A percentile compares a stretch with the other conserved stretches of the same genome.
phyloP scores from a whole-genome alignment of 306 rosid species.

The Begonia peltatifolia region DNA sequence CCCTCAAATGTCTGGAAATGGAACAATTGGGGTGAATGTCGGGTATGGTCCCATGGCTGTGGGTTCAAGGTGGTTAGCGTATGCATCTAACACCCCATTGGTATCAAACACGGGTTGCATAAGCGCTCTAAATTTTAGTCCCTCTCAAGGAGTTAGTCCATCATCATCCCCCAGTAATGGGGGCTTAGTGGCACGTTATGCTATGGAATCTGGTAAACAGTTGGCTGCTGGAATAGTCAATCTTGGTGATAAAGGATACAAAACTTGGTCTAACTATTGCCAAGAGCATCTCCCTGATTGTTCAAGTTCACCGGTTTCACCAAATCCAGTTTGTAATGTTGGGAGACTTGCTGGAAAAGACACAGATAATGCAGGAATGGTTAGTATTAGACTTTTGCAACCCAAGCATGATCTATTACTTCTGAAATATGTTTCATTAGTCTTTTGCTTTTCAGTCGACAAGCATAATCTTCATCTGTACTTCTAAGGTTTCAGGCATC shows the following conservation, averaged over 20 bases:
- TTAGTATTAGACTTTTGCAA: constrained; percentile 14
- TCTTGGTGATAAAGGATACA: constrained; percentile 88
- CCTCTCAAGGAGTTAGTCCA: constrained; percentile 70
- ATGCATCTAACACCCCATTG: constrained; percentile 73
- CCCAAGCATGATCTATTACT: no score
- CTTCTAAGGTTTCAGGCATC: no score
- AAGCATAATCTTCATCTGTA: no score
- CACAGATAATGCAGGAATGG: constrained; percentile 77
- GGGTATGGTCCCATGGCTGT: constrained; percentile 98
- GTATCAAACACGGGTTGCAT: constrained; percentile 56
- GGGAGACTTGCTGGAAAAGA: constrained; percentile 54
- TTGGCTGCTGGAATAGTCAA: constrained; percentile 75
- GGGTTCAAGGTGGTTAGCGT: constrained; percentile 93
- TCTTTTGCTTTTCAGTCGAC: no score
- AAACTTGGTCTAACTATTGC: constrained; percentile 82
- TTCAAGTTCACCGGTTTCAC: constrained; percentile 74
- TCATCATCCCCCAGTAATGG: constrained; percentile 88
- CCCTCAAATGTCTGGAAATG: constrained; percentile 88
- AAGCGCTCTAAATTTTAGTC: constrained; percentile 86
- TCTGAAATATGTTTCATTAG: no score
- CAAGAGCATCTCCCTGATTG: constrained; percentile 88
- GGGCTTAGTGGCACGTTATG: constrained; percentile 86
- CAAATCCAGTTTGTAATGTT: constrained; percentile 72
- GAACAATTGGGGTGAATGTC: constrained; percentile 67
- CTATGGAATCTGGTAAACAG: constrained; percentile 96